A percentile compares a stretch with the other conserved stretches of the same genome.
These are phyloP conservation scores for Fonsecaea monophora DNA, from an alignment of 2,329 filamentous ascomycete genomes.

Conservation along the genomic window DNA sequence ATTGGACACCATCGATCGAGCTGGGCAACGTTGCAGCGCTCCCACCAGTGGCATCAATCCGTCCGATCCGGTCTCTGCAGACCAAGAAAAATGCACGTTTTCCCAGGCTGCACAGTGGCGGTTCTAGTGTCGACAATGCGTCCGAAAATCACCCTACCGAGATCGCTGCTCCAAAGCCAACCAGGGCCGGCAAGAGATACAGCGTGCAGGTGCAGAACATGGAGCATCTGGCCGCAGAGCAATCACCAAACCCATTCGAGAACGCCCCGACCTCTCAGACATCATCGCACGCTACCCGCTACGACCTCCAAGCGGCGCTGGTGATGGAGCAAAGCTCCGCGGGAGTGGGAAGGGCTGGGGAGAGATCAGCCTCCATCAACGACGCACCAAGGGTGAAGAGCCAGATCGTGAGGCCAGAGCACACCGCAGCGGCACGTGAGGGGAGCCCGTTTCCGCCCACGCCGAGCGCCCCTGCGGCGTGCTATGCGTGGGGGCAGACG, in stretches of 20 bases:
- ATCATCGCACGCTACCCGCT: background rate
- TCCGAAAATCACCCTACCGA: background rate
- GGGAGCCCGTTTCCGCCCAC: background rate
- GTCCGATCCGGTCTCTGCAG: conserved; percentile 9
- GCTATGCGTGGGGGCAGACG: background rate
- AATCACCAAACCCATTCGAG: background rate
- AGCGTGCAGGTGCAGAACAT: background rate
- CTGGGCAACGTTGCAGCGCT: conserved; percentile 11
- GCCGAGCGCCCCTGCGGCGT: background rate
- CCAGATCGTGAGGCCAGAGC: conserved; percentile 13
- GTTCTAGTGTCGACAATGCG: background rate
- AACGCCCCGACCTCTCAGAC: background rate
- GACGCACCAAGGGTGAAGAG: conserved; percentile 22
- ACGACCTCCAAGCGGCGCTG: conserved; percentile 4
- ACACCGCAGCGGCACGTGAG: background rate
- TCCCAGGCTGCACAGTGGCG: background rate
- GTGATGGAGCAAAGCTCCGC: conserved; percentile 5
- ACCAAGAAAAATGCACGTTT: background rate
- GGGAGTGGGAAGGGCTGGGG: background rate
- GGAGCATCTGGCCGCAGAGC: background rate
- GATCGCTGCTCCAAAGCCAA: background rate
- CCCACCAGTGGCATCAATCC: conserved; percentile 1
- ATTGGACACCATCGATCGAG: conserved; percentile 15
- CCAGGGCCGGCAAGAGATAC: background rate
- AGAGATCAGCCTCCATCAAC: background rate